phyloP scores from a whole-genome alignment of 768 basidiomycete species.

The Gautieria morchelliformis region DNA sequence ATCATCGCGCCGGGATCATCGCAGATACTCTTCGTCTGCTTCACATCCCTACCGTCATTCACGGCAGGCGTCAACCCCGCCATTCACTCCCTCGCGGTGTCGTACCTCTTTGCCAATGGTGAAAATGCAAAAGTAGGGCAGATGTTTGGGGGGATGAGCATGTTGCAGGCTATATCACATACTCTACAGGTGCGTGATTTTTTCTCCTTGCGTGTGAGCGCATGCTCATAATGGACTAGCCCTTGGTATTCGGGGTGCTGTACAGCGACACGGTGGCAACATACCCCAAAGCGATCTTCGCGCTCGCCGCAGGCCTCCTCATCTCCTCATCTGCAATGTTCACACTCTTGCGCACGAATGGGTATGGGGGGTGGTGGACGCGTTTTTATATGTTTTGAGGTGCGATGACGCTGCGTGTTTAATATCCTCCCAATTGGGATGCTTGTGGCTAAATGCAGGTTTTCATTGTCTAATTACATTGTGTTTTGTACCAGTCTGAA shows the following conservation, averaged over 20 bases:
- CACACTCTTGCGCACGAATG: slow-evolving; percentile 25
- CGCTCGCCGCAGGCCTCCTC: slow-evolving; percentile 46
- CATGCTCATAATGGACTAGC: slow-evolving; percentile 30
- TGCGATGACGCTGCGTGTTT: too few relatives aligned
- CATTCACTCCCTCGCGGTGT: slow-evolving; percentile 62
- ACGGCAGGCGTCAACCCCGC: slow-evolving; percentile 64
- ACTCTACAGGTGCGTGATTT: slow-evolving; percentile 6
- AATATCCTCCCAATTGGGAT: too few relatives aligned
- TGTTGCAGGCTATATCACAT: slow-evolving; percentile 13
- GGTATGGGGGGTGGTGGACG: too few relatives aligned
- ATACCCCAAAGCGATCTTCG: slow-evolving; percentile 64
- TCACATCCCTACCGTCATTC: slow-evolving; percentile 55
- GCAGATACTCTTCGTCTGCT: slow-evolving; percentile 41
- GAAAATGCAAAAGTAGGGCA: slow-evolving; percentile 12
- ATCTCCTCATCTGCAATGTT: slow-evolving; percentile 39
- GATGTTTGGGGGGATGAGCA: slow-evolving; percentile 16
- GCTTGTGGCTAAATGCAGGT: too few relatives aligned
- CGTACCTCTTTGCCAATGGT: slow-evolving; percentile 9
- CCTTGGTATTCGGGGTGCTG: slow-evolving; percentile 55
- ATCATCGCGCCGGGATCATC: slow-evolving; percentile 27
- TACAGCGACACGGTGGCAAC: slow-evolving; percentile 55
- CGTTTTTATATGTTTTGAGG: too few relatives aligned
- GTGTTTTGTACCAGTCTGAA: too few relatives aligned
- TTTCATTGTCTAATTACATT: too few relatives aligned
- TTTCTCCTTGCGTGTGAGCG: slow-evolving; percentile 4